phyloP scores from a whole-genome alignment of 192 early-diverging fungal species.

The Rhizophagus clarus region DNA sequence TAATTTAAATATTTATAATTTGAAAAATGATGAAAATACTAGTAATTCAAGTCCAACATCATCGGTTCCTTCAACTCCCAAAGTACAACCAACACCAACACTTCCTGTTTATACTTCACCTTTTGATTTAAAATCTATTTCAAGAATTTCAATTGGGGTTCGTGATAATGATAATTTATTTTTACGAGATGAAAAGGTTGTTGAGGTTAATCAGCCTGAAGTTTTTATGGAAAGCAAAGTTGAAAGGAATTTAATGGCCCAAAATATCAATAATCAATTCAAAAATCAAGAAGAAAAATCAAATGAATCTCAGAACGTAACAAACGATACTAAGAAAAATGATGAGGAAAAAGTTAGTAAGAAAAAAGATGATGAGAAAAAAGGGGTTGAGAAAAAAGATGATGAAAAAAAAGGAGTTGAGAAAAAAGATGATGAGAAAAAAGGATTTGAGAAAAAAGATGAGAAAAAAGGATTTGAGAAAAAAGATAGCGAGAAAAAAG shows the following conservation, averaged over 20 bases:
- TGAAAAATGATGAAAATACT: neutral
- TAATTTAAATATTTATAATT: neutral
- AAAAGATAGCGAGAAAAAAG: too few species aligned
- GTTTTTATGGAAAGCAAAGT: conserved; percentile 3
- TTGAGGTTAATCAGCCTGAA: neutral
- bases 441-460: too few species aligned
- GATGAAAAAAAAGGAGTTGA: too few species aligned
- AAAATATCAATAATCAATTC: neutral
- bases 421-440: too few species aligned
- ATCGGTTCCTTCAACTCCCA: neutral
- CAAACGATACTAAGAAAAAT: neutral
- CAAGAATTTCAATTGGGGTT: conserved; percentile 22
- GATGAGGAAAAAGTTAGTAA: neutral
- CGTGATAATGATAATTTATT: conserved; percentile 7
- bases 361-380: too few species aligned
- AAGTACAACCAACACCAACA: neutral
- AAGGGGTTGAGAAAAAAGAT: too few species aligned
- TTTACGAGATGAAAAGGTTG: conserved; percentile 18
- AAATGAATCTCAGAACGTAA: neutral
- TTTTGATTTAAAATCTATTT: neutral
- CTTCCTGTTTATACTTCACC: neutral
- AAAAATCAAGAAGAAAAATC: neutral
- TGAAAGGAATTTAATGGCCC: neutral
- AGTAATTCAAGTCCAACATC: neutral
- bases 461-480: too few species aligned